A percentile compares a stretch with the other conserved stretches of the same genome.
phyloP scores from a whole-genome alignment of 1,284 basidiomycete species.

The Chalciporus piperatoides region DNA sequence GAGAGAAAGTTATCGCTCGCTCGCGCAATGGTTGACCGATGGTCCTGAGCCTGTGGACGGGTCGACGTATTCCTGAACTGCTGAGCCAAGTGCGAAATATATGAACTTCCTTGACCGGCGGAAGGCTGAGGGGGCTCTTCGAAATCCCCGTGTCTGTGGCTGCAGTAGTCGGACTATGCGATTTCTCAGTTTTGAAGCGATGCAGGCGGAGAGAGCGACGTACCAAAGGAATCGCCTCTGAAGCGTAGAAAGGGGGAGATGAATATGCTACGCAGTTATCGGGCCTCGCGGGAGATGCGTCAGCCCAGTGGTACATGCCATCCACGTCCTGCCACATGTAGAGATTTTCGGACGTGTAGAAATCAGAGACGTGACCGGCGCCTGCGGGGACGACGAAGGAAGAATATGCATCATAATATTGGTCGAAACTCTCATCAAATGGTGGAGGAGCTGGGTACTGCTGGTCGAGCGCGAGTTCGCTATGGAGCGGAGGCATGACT shows the following conservation, averaged over 20 bases:
- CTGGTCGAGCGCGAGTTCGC: conserved; percentile 21
- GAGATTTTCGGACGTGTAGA: conserved; percentile 29
- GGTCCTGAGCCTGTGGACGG: conserved; percentile 30
- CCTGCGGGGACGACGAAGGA: conserved; percentile 14
- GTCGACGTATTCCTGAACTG: conserved; percentile 18
- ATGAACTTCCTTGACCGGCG: conserved; percentile 22
- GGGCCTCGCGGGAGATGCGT: conserved; percentile 26
- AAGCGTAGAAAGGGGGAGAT: conserved; percentile 19
- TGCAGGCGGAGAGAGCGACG: conserved; percentile 8
- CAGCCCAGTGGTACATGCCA: conserved; percentile 30
- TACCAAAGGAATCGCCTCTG: conserved; percentile 22
- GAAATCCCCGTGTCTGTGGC: conserved; percentile 20
- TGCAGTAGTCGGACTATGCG: conserved; percentile 17
- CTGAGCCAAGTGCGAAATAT: conserved; percentile 25
- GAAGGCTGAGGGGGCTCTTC: conserved; percentile 15
- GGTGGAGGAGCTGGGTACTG: conserved; percentile 14
- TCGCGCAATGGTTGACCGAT: conserved; percentile 34
- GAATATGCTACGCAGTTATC: conserved; percentile 25
- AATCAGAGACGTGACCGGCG: conserved; percentile 19
- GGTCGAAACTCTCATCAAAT: conserved; percentile 20
- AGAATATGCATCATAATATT: conserved; percentile 26
- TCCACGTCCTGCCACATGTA: conserved; percentile 32
- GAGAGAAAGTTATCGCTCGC: conserved; percentile 35
- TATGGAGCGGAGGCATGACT: conserved; percentile 28
- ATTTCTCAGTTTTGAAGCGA: conserved; percentile 9